These are phyloP conservation scores for Monosporascus sp. DNA, from an alignment of 2,329 filamentous ascomycete species.

Conservation along the genomic window DNA sequence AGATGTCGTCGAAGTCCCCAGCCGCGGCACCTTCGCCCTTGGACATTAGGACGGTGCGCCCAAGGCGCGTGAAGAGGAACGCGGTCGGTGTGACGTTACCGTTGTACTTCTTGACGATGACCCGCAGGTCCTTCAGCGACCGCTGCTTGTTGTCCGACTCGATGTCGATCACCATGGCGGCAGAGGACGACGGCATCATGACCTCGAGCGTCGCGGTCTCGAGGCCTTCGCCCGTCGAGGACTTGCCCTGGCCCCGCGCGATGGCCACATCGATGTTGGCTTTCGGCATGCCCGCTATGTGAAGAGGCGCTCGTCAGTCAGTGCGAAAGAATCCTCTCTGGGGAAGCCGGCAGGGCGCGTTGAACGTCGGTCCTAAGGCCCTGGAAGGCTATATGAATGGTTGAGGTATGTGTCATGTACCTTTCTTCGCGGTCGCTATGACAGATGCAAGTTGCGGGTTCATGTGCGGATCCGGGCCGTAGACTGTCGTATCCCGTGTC, in stretches of 20 bases:
- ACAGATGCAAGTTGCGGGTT: conserved; percentile 73
- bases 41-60: conserved; percentile 63
- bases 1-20: conserved; percentile 57
- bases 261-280: conserved; percentile 78
- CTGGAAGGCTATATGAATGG: background rate
- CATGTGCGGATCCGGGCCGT: conserved; percentile 64
- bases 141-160: conserved; percentile 78
- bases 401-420: conserved; percentile 30
- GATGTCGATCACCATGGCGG: conserved; percentile 77
- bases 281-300: conserved; percentile 70
- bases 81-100: conserved; percentile 68
- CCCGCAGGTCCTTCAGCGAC: conserved; percentile 66
- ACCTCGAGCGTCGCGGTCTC: conserved; percentile 75
- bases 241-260: conserved; percentile 80
- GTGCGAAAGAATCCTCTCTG: no score
- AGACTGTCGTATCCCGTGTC: conserved; percentile 44
- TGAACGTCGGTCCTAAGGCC: background rate
- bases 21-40: conserved; percentile 37
- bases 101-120: conserved; percentile 64
- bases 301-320: conserved; percentile 4
- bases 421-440: conserved; percentile 74
- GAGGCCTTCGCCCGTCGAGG: conserved; percentile 66
- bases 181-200: conserved; percentile 67
- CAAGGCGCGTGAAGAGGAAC: conserved; percentile 81
- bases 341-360: no score